Conservation (phyloP, 345 rosid genomes). For the Euphorbia tirucalli region DNA sequence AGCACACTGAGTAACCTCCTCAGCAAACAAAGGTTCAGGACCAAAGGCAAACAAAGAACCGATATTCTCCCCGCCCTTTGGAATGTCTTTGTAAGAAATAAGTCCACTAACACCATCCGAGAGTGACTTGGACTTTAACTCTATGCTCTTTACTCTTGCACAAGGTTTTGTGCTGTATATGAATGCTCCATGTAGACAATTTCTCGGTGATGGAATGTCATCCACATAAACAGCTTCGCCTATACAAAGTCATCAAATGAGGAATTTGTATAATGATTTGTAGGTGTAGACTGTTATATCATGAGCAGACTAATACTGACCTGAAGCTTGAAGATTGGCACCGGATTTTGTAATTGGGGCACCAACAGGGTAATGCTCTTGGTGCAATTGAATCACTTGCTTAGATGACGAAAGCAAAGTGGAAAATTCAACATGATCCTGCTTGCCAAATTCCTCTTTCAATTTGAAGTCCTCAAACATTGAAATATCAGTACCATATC, state of each 20-base stretch:
- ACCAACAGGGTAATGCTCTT: slow-evolving; percentile 64
- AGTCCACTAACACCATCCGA: slow-evolving; percentile 46
- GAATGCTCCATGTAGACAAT: slow-evolving; percentile 79
- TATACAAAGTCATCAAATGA: slow-evolving; percentile 28
- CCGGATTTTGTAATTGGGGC: slow-evolving; percentile 56
- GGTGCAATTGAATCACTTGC: slow-evolving; percentile 50
- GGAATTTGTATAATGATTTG: not conserved
- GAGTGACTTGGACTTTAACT: slow-evolving; percentile 35
- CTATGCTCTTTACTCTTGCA: slow-evolving; percentile 54
- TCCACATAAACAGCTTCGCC: slow-evolving; percentile 95
- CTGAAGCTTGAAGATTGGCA: slow-evolving; percentile 83
- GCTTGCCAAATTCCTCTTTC: slow-evolving; percentile 7
- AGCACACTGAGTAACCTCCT: slow-evolving; percentile 52
- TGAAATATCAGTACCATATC: not conserved
- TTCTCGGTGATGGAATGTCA: slow-evolving; percentile 76
- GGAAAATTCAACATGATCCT: slow-evolving; percentile 22
- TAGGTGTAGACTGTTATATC: not conserved
- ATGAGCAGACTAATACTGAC: slow-evolving; percentile 34
- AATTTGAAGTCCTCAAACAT: slow-evolving; percentile 17
- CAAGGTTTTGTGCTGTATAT: slow-evolving; percentile 72
- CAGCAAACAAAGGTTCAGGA: slow-evolving; percentile 62
- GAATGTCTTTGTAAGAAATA: slow-evolving; percentile 69
- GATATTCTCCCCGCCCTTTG: slow-evolving; percentile 57
- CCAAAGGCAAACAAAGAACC: slow-evolving; percentile 48
- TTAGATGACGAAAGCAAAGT: slow-evolving; percentile 53